Percentiles rank a stretch among this genome's conserved stretches.
These are phyloP conservation scores for Cyberlindnera xishuangbannaensis DNA, from an alignment of 805 yeast species.

Conservation along the genomic window DNA sequence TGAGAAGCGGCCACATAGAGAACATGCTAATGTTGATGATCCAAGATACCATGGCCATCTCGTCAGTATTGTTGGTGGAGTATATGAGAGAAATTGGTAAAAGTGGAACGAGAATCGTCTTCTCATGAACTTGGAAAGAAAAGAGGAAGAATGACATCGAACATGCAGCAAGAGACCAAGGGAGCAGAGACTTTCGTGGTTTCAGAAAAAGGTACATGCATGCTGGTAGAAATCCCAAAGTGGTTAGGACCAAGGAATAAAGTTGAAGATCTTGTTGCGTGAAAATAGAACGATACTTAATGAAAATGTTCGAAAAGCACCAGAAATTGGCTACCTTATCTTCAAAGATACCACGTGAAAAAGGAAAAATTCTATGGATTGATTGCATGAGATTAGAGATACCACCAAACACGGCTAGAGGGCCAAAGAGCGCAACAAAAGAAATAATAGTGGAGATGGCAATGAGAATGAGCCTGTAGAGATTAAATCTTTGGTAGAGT, in stretches of 20 bases:
- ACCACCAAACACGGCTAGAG: slow-evolving; percentile 49
- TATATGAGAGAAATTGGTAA: slow-evolving; percentile 72
- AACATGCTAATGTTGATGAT: slow-evolving; percentile 77
- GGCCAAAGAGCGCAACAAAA: slow-evolving; percentile 46
- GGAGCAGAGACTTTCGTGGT: slow-evolving; percentile 45
- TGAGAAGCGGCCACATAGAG: slow-evolving; percentile 82
- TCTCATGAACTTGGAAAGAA: slow-evolving; percentile 95
- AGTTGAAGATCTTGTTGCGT: slow-evolving; percentile 52
- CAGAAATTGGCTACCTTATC: slow-evolving; percentile 97
- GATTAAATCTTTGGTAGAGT: slow-evolving; percentile 33
- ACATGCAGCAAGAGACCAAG: slow-evolving; percentile 76
- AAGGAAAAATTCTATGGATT: slow-evolving; percentile 81
- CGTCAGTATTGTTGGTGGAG: slow-evolving; percentile 46
- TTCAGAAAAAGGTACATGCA: slow-evolving; percentile 42
- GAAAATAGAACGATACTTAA: slow-evolving; percentile 62
- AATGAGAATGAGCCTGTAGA: slow-evolving; percentile 55
- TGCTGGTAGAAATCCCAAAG: slow-evolving; percentile 50
- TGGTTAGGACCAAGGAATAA: slow-evolving; percentile 49
- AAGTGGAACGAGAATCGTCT: slow-evolving; percentile 81
- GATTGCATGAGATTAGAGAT: slow-evolving; percentile 37
- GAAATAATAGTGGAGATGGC: slow-evolving; percentile 59
- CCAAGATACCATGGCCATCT: slow-evolving; percentile 79
- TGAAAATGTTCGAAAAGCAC: slow-evolving; percentile 82
- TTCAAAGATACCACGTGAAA: slow-evolving; percentile 89
- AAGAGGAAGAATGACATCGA: slow-evolving; percentile 87